Percentiles rank a stretch among this genome's conserved stretches.
These are phyloP conservation scores for Leonotis leonurus DNA, from an alignment of 257 asterid species.

Conservation along the genomic window DNA sequence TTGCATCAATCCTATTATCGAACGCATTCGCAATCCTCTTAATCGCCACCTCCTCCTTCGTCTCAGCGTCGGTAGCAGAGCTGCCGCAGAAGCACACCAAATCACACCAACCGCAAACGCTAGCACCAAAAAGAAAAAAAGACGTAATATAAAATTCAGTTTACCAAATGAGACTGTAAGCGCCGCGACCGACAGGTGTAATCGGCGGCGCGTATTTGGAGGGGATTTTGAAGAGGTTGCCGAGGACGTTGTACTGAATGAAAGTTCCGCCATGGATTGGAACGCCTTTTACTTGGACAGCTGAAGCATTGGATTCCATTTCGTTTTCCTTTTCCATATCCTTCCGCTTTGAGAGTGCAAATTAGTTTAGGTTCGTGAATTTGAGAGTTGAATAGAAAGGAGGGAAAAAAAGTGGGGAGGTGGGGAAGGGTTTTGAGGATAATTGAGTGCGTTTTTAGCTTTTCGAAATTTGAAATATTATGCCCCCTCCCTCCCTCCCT, in stretches of 20 bases:
- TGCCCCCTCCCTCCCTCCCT: background rate
- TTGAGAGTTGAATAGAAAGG: conserved; percentile 18
- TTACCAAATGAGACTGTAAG: conserved; percentile 90
- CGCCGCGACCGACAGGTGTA: conserved; percentile 75
- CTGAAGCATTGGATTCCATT: conserved; percentile 27
- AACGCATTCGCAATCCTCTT: conserved; percentile 86
- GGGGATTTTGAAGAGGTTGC: conserved; percentile 64
- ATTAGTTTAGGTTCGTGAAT: conserved; percentile 5
- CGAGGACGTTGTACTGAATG: conserved; percentile 60
- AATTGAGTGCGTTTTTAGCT: conserved; percentile 22
- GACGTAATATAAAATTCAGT: background rate
- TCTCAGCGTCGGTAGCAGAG: conserved; percentile 61
- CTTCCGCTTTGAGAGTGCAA: background rate
- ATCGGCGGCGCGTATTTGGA: conserved; percentile 70
- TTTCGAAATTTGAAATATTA: conserved; percentile 6
- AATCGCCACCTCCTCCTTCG: conserved; percentile 75
- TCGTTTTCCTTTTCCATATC: conserved; percentile 32
- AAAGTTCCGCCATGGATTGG: conserved; percentile 60
- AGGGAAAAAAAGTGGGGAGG: conserved; percentile 7
- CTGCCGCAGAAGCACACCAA: conserved; percentile 29
- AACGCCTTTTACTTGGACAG: conserved; percentile 35
- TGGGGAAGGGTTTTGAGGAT: conserved; percentile 11
- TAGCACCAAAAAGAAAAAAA: background rate
- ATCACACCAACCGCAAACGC: conserved; percentile 7
- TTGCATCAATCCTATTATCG: conserved; percentile 81